Percentiles rank a stretch among this genome's conserved stretches.
Conservation (phyloP, 805 yeast species). For the Candida ovalis region DNA sequence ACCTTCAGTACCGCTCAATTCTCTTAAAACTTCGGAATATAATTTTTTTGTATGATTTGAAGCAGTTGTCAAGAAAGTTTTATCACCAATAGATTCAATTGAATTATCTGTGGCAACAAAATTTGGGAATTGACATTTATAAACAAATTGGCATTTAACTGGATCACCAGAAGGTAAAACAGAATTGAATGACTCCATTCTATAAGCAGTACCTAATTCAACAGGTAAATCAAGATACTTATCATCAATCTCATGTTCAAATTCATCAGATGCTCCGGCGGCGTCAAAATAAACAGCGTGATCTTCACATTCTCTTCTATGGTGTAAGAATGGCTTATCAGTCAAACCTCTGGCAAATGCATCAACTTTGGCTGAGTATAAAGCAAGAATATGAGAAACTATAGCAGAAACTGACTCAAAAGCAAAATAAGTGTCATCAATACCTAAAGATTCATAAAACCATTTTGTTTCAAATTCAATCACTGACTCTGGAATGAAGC, state of each 20-base stretch:
- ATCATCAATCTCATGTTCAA: slow-evolving; percentile 78
- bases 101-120: slow-evolving; percentile 38
- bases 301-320: slow-evolving; percentile 73
- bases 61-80: slow-evolving; percentile 71
- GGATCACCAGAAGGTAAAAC: slow-evolving; percentile 47
- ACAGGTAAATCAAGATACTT: slow-evolving; percentile 61
- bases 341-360: slow-evolving; percentile 65
- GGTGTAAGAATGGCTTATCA: slow-evolving; percentile 61
- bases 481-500: slow-evolving; percentile 83
- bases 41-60: slow-evolving; percentile 74
- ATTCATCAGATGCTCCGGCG: slow-evolving; percentile 46
- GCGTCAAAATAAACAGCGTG: slow-evolving; percentile 93
- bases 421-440: slow-evolving; percentile 89
- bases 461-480: slow-evolving; percentile 85
- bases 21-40: slow-evolving; percentile 66
- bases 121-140: slow-evolving; percentile 57
- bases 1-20: slow-evolving; percentile 74
- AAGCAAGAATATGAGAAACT: slow-evolving; percentile 78
- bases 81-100: slow-evolving; percentile 70
- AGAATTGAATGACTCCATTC: slow-evolving; percentile 78
- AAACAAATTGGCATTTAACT: slow-evolving; percentile 71
- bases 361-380: slow-evolving; percentile 90
- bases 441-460: slow-evolving; percentile 85
- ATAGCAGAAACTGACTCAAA: slow-evolving; percentile 77
- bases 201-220: slow-evolving; percentile 39